Conservation (phyloP, 441 rosid genomes). For the Pelargonium cotyledonis region DNA sequence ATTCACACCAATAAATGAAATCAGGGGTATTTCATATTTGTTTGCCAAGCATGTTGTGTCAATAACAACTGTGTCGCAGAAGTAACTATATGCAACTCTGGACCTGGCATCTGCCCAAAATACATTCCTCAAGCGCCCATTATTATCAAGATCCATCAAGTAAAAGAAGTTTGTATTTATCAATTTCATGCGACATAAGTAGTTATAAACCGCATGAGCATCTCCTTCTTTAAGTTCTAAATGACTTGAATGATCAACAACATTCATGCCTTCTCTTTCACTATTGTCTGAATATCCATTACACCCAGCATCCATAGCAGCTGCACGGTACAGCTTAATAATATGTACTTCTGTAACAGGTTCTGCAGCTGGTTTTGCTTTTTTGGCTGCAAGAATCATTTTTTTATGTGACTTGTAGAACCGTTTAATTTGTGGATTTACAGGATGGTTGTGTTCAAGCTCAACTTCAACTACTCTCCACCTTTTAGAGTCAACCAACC, state of each 20-base stretch:
- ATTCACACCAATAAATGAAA: slow-evolving; percentile 42
- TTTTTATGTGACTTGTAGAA: slow-evolving; percentile 47
- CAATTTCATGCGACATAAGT: slow-evolving; percentile 46
- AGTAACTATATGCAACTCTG: slow-evolving; percentile 29
- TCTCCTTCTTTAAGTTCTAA: slow-evolving; percentile 49
- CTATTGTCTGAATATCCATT: slow-evolving; percentile 26
- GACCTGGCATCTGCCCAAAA: slow-evolving; percentile 49
- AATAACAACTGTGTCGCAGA: slow-evolving; percentile 34
- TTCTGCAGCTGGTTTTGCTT: slow-evolving; percentile 26
- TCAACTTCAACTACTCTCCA: slow-evolving; percentile 49
- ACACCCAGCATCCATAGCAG: slow-evolving; percentile 23
- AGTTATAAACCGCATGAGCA: slow-evolving; percentile 42
- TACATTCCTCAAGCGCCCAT: slow-evolving; percentile 36
- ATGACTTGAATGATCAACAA: slow-evolving; percentile 33
- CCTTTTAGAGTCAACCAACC: slow-evolving; percentile 42
- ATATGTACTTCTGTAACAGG: slow-evolving; percentile 40
- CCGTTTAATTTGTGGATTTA: slow-evolving; percentile 36
- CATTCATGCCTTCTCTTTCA: slow-evolving; percentile 24
- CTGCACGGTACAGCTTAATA: slow-evolving; percentile 40
- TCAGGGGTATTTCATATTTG: slow-evolving; percentile 40
- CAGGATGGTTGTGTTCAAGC: slow-evolving; percentile 48
- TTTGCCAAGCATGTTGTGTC: slow-evolving; percentile 39
- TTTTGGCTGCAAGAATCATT: slow-evolving; percentile 40
- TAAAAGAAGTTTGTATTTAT: slow-evolving; percentile 48
- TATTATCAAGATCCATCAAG: slow-evolving; percentile 41